Evolutionary conservation across 805 yeast genomes (phyloP), one percentile per base, ranked within the genome.

Genomic region (Yamadazyma philogaea): DNA sequence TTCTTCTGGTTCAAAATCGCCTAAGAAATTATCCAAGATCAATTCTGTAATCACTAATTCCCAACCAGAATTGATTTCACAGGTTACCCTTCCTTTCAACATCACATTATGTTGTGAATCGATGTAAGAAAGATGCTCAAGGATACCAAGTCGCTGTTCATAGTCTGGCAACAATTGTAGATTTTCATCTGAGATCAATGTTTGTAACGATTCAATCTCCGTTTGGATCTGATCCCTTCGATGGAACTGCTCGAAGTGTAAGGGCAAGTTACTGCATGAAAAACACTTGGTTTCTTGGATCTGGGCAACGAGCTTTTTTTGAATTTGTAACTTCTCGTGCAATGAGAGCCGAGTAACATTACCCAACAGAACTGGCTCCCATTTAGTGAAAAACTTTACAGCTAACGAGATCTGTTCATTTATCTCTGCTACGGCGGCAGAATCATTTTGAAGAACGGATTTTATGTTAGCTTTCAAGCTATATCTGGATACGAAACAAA

Each of bases 1-100:
- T 62, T 93, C 99, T 56, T 89, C 96, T 0, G 97, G 89, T 49
- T 90, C 95, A 58, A 86, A 90, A 44, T 88, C 95, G 22, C 91
- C 96, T 48, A 93, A 68, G 68, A 91, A 89, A 63, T 93, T 93
- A 56, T 91, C 96, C 53, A 93, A 72, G 14, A 93, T 79, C 42
- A 93, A 72, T 61, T 93, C 99, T 0, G 99, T 91, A 8, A 93
- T 60, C 2, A 85, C 83, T 43, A 90, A 71, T 62, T 93, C 99
- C 79, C 90, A 88, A 0, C 98, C 98, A 19, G 88, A 77, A 59
- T 86, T 87, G 44, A 87, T 75, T 55, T 93, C 99, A 67, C 96
- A 93, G 4, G 46, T 43, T 36, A 87, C 95, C 47, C 97, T 72
- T 26, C 98, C 98, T 65, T 90, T 90, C 51, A 93, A 69, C 55